Evolutionary conservation across 805 yeast genomes (phyloP), one percentile per base, ranked within the genome.

Genomic region (Nakazawaea ambrosiae): DNA sequence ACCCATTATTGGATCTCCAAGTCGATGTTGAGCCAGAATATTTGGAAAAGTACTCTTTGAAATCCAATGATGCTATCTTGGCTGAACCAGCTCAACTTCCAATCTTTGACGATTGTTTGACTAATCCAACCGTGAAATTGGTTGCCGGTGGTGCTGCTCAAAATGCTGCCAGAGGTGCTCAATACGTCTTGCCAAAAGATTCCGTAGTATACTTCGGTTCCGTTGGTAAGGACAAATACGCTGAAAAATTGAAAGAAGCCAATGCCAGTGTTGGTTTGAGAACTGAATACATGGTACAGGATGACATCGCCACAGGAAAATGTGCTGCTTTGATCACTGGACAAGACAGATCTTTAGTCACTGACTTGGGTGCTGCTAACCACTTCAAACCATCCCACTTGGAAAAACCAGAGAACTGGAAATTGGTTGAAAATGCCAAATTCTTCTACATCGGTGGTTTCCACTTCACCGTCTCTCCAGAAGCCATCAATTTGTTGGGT

Each of bases 141-240:
- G 76, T 90, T 49, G 98, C 99, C 45, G 99, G 99, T 51, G 99
- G 99, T 60, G 99, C 99, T 53, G 98, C 97, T 44, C 99, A 92
- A 69, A 92, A 92, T 71, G 78, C 97, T 47, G 97, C 97, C 41
- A 80, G 99, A 66, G 99, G 96, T 57, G 97, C 97, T 35, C 97
- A 90, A 58, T 90, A 86, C 66, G 63, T 87, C 40, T 73, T 92
- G 36, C 96, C 97, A 43, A 61, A 67, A 33, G 62, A 77, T 50
- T 78, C 90, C 23, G 97, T 92, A 40, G 82, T 81, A 37, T 92
- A 92, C 71, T 86, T 90, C 57, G 99, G 99, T 39, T 81, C 95
- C 35, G 97, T 90, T 45, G 98, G 98, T 56, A 74, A 84, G 50
- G 99, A 92, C 63, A 73, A 79, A 50, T 90, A 81, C 64, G 78